Base-by-base conservation (phyloP, 352 stramenopile species). In the Phytophthora pseudosyringae region DNA sequence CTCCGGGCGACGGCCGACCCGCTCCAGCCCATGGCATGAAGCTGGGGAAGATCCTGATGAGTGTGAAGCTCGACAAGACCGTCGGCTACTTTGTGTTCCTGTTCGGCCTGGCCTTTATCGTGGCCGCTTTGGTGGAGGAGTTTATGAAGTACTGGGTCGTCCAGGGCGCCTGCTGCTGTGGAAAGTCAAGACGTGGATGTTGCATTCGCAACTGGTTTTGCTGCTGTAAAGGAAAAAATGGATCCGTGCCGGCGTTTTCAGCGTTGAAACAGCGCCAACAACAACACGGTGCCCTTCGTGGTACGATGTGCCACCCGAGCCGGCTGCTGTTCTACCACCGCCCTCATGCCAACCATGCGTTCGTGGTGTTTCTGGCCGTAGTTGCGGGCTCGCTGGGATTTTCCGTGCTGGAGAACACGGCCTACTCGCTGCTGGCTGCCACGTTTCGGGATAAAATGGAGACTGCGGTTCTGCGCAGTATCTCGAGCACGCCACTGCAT, bases 101-200 rank as follows among this genome's bases (percentile, higher is more conserved):
- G 9, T 46, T 91, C 18, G 59, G 60, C 9, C 35, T 81, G 41
- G 72, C 80, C 10, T 91, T 86, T 55, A 57, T 87, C 10, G 75
- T 93, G 28, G 81, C 86, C 0, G 80, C 56, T 29, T 62, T 90
- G 5, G 81, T 92, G 18, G 83, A 92, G 48, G 86, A 91, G 54
- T 74, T 66, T 21, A 45, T 88, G 47, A 91, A 92, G 49, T 75
- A 81, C 39, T 93, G 86, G 83, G 29, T 91, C 44, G 80, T 91
- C 3, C 80, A 90, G 15, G 70, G 79, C 28, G 60, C 52, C 7
- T 90, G 79, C 45, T 79, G 75, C 55, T 80, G 71, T 49, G 69
- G 62, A 33, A 56, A 35, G 3, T 63, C 55, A 15, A 49, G 51
- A 50, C 26, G 44, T 35, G 33, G 39, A 9, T 45, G 52, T 16